A percentile compares a stretch with the other conserved stretches of the same genome.
Conservation (phyloP, 2,329 filamentous ascomycete species). For the Fusarium ramigenum region DNA sequence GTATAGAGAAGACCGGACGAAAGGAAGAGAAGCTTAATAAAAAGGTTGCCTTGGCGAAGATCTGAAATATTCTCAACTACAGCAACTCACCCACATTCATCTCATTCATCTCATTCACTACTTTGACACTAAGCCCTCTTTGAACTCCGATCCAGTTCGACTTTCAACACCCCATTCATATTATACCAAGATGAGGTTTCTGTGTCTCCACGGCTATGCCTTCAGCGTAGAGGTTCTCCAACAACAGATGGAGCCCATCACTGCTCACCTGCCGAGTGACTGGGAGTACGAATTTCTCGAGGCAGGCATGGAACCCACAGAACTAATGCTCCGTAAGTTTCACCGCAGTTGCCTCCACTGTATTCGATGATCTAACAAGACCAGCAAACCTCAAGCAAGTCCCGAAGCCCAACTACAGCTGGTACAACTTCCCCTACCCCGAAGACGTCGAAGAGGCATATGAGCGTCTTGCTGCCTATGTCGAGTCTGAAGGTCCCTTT, state of each 20-base stretch:
- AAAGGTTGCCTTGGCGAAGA: background rate
- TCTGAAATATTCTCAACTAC: background rate
- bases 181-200: background rate
- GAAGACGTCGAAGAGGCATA: background rate
- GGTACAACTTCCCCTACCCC: background rate
- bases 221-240: background rate
- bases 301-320: background rate
- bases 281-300: background rate
- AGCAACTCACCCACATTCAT: background rate
- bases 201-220: background rate
- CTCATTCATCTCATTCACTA: no score
- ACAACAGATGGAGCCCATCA: background rate
- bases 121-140: background rate
- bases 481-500: background rate
- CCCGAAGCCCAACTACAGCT: background rate
- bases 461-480: background rate
- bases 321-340: background rate
- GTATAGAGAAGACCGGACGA: background rate
- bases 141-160: fast-evolving
- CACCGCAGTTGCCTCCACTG: fast-evolving
- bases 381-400: background rate
- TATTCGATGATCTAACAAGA: background rate
- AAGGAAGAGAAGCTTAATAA: background rate
- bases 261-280: background rate
- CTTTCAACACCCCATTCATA: fast-evolving